Base-by-base conservation (phyloP, 768 basidiomycete species). In the Mycena kentingensis region DNA sequence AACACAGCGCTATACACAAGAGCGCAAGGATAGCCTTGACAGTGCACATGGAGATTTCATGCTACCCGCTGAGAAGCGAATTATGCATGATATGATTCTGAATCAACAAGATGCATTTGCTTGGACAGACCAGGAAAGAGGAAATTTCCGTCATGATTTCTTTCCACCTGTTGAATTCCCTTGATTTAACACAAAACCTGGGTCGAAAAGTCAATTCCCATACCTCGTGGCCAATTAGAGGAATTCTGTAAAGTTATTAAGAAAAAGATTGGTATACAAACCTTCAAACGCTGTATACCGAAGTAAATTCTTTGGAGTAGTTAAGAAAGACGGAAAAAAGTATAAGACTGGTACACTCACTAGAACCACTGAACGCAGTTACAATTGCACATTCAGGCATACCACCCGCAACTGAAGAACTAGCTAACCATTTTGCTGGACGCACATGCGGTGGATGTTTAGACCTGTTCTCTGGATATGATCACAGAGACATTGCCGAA, bases 271-370 rank as follows among this genome's bases (percentile, higher is more conserved):
- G 54, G 54, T 45, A 10, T 59, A 50, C 25, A 55, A 55, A n/a
- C 42, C 31, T 7, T 54, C 29, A 3, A 29, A 49, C 16, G 21
- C 55, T 1, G 36, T 51, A 3, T 73, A 73, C 26, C 52, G 67
- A 0, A 70, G 67, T 0, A 39, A 62, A 2, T 69, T 65, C 62
- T 74, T 72, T 37, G 67, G 63, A 24, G 64, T 72, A 7, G 11
- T 49, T 31, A 62, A 64, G 24, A n/a, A n/a, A n/a, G n/a, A n/a
- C n/a, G n/a, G n/a, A n/a, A n/a, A n/a, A n/a, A n/a, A n/a, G n/a
- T n/a, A n/a, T n/a, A n/a, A n/a, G 56, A 1, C 13, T 58, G 5
- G 62, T 63, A 3, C 62, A 63, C 18, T 26, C 49, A 24, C 29
- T 63, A 1, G 46, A 63, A 28, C 60, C 62, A 2, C 46, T 61